Conservation (phyloP, 805 yeast species). For the Grigorovia yakushimaensis region DNA sequence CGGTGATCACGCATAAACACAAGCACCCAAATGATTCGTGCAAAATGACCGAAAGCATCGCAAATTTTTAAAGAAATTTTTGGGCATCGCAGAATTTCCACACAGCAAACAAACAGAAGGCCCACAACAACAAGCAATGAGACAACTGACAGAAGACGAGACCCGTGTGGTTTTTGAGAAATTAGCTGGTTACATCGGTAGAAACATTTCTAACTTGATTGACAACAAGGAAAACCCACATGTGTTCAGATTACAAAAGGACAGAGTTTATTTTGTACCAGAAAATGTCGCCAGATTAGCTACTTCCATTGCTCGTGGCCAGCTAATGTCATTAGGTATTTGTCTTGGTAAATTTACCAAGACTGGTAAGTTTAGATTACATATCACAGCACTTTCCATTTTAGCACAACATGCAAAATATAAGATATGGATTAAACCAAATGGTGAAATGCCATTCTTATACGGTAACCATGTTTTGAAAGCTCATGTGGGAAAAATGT, state of each 20-base stretch:
- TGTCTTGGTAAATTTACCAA: slow-evolving; percentile 96
- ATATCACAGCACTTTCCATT: slow-evolving; percentile 80
- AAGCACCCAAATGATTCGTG: too few species aligned
- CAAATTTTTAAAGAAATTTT: neutral
- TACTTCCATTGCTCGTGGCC: slow-evolving; percentile 79
- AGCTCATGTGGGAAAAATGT: slow-evolving; percentile 94
- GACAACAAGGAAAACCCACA: slow-evolving; percentile 77
- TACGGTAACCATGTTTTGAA: slow-evolving; percentile 94
- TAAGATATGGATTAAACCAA: slow-evolving; percentile 91
- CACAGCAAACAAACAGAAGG: neutral
- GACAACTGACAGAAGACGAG: slow-evolving; percentile 94
- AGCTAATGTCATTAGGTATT: slow-evolving; percentile 84
- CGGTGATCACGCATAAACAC: too few species aligned
- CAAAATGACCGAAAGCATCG: neutral
- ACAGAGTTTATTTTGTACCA: slow-evolving; percentile 86
- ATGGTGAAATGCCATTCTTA: slow-evolving; percentile 97
- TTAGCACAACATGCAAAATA: slow-evolving; percentile 82
- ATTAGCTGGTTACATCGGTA: slow-evolving; percentile 92
- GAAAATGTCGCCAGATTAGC: slow-evolving; percentile 79
- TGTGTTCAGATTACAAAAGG: slow-evolving; percentile 92
- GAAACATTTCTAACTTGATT: slow-evolving; percentile 80
- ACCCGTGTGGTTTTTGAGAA: slow-evolving; percentile 93
- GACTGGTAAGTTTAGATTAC: slow-evolving; percentile 92
- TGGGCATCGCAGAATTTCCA: neutral
- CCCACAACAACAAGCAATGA: slow-evolving; percentile 40